phyloP scores from a whole-genome alignment of 306 rosid species.

The Arachis hypogaea region DNA sequence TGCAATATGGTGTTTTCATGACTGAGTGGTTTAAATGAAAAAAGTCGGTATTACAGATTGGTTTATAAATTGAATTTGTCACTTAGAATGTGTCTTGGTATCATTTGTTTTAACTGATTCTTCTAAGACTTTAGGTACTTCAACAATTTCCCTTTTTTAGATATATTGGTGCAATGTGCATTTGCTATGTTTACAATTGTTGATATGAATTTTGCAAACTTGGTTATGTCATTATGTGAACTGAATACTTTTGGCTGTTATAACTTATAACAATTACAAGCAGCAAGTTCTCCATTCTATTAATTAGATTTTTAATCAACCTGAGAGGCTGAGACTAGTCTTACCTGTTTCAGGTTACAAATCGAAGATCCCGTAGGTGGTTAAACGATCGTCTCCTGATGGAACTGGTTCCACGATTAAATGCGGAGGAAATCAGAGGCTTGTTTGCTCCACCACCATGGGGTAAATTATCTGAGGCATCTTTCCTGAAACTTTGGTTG shows the following conservation, averaged over 20 bases:
- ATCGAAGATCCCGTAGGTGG: conserved; percentile 85
- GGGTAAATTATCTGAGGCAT: conserved; percentile 51
- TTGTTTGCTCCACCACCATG: conserved; percentile 97
- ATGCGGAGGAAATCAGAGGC: conserved; percentile 91
- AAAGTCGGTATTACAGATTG: not conserved
- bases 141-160: conserved; percentile 13
- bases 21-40: not conserved
- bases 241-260: not conserved
- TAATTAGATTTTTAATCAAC: too few relatives aligned
- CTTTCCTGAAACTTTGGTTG: conserved; percentile 23
- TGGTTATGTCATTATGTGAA: not conserved
- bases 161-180: not conserved
- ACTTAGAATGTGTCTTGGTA: conserved; percentile 16
- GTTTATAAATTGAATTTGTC: not conserved
- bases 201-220: conserved; percentile 3
- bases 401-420: conserved; percentile 88
- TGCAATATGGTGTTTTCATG: conserved; percentile 13
- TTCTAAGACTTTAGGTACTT: not conserved
- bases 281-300: not conserved
- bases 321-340: not conserved
- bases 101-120: not conserved
- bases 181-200: conserved; percentile 8
- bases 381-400: conserved; percentile 79
- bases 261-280: not conserved
- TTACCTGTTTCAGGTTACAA: conserved; percentile 66